A percentile compares a stretch with the other conserved stretches of the same genome.
Evolutionary conservation across 306 rosid genomes (phyloP).

Genomic region (Corylus americana): DNA sequence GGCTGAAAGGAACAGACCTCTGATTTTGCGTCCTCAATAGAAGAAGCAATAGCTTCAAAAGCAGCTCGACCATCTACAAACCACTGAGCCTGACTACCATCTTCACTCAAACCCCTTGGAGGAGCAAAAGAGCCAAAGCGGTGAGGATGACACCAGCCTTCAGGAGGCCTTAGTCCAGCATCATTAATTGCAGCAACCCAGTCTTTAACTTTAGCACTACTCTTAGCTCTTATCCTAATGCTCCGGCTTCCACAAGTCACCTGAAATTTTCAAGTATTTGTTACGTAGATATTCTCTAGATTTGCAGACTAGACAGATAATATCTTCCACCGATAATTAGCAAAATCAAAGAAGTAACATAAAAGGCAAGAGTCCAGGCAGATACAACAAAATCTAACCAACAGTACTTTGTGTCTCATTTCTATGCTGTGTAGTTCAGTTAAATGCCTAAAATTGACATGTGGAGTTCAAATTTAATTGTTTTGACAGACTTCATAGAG

Average conservation of each 20-base stretch:
- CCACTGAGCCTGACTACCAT: conserved; percentile 97
- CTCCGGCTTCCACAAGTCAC: conserved; percentile 87
- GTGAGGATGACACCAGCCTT: conserved; percentile 99
- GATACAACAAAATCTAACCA: background rate
- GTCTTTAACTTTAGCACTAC: conserved; percentile 72
- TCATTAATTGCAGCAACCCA: conserved; percentile 97
- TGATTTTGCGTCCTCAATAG: conserved; percentile 92
- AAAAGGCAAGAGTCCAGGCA: background rate
- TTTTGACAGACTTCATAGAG: background rate
- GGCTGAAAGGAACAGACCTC: conserved; percentile 60
- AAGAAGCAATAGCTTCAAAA: conserved; percentile 88
- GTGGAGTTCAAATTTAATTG: background rate
- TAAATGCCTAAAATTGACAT: background rate
- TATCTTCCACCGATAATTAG: conserved; percentile 13
- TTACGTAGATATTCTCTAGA: conserved; percentile 24
- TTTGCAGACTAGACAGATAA: conserved; percentile 24
- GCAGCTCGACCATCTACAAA: conserved; percentile 88
- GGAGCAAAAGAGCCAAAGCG: conserved; percentile 98
- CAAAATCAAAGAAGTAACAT: conserved; percentile 14
- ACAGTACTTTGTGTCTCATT: background rate
- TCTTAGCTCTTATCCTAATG: conserved; percentile 74
- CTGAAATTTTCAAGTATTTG: conserved; percentile 36
- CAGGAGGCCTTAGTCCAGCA: conserved; percentile 96
- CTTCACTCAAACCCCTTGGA: conserved; percentile 90
- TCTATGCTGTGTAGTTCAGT: background rate